Evolutionary conservation across 768 basidiomycete genomes (phyloP).

Genomic region (Serpula lacrymans): DNA sequence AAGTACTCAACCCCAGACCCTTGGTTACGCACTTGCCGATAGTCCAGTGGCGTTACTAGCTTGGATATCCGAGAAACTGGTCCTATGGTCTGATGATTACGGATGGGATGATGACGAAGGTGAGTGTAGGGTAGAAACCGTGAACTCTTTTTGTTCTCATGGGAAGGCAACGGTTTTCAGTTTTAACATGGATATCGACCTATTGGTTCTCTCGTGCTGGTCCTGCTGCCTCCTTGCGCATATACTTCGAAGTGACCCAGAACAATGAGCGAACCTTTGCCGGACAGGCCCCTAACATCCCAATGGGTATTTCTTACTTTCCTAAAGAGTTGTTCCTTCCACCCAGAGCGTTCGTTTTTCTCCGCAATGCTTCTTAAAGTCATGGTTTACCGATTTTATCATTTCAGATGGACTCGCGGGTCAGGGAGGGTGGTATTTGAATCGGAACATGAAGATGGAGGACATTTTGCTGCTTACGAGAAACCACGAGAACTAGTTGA

Average conservation of each 20-base stretch:
- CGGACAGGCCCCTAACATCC: constrained; percentile 36
- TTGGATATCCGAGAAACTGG: constrained; percentile 54
- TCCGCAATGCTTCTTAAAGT: background rate
- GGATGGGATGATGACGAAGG: constrained; percentile 59
- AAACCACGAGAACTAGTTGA: constrained; percentile 42
- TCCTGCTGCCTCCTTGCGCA: constrained; percentile 53
- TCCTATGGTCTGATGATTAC: constrained; percentile 48
- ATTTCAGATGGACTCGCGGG: constrained; percentile 41
- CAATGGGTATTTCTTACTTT: constrained; percentile 50
- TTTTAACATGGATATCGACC: constrained; percentile 58
- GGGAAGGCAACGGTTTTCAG: constrained; percentile 42
- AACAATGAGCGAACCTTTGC: background rate
- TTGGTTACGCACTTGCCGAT: constrained; percentile 53
- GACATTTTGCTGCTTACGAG: constrained; percentile 59
- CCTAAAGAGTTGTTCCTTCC: constrained; percentile 43
- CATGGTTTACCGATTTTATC: background rate
- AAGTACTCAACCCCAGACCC: constrained; percentile 46
- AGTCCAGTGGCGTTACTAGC: constrained; percentile 53
- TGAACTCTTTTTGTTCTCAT: constrained; percentile 32
- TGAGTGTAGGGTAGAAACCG: constrained; percentile 23
- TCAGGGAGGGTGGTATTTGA: constrained; percentile 43
- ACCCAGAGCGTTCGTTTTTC: constrained; percentile 35
- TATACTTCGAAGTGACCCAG: constrained; percentile 49
- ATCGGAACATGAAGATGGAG: constrained; percentile 45
- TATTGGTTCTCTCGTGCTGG: constrained; percentile 59